Conservation (phyloP, 2,329 filamentous ascomycete genomes). For the Trichoderma sp. region DNA sequence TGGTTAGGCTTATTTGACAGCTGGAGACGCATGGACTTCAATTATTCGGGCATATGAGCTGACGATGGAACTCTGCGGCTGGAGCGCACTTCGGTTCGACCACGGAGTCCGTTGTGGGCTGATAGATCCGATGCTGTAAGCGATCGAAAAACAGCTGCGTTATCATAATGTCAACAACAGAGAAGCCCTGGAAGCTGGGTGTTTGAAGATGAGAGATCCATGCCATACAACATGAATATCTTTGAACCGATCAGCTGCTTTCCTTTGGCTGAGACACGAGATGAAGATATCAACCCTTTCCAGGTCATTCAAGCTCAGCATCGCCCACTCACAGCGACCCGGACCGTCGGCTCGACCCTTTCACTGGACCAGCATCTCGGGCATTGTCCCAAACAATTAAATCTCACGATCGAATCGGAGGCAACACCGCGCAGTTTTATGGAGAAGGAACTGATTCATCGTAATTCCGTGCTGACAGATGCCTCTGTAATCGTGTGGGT, state of each 20-base stretch:
- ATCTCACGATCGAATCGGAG: not conserved
- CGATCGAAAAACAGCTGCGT: not conserved
- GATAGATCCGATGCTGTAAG: not conserved
- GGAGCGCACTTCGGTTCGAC: not conserved
- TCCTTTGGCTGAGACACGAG: not conserved
- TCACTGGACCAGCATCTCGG: not conserved
- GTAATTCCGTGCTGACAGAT: conserved; percentile 1
- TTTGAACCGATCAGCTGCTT: not conserved
- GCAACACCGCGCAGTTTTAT: not conserved
- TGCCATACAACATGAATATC: not conserved
- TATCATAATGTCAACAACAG: not conserved
- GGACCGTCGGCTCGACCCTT: not conserved
- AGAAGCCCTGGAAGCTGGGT: not conserved
- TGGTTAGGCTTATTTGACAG: not conserved
- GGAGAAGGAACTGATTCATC: not conserved
- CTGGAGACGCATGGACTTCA: not conserved
- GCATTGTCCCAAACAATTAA: not conserved
- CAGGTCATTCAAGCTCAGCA: not conserved
- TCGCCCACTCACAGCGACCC: not conserved
- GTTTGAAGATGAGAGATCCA: not conserved
- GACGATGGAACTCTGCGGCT: not conserved
- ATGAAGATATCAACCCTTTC: not conserved
- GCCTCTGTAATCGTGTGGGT: conserved; percentile 6
- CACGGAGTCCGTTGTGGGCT: not conserved
- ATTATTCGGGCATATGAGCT: not conserved